Evolutionary conservation across 2,329 filamentous ascomycete species (phyloP), one percentile per base, ranked within the genome.

Genomic region (Fusarium concolor): DNA sequence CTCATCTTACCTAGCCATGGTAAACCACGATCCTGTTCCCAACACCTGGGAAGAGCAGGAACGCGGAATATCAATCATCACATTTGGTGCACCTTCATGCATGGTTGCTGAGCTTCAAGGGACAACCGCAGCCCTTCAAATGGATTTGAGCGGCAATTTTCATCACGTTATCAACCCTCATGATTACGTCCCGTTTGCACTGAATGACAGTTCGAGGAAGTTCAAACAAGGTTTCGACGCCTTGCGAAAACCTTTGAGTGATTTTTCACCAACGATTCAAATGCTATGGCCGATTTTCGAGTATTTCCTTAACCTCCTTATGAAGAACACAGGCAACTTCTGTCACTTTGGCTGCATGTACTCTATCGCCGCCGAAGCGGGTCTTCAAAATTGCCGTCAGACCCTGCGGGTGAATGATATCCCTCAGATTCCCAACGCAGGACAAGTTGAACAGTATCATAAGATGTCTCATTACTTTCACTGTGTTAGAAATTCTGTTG

Each of bases 201-300:
- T 59, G 0, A 59, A 59, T 11, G 56, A 58, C 3, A 20, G 31
- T 1, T 57, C 42, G 1, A 59, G 15, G 17, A 59, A 8, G 6
- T 59, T 58, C 17, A 12, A n/a, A 12, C 52, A 58, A 6, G 14
- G 15, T 4, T 29, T 57, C 1, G 29, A 57, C 6, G 10, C 42
- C 5, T 7, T 47, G 8, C 22, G 7, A 35, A 41, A 22, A 2
- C 56, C 56, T 0, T 2, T 58, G 11, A 31, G 22, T 7, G 31
- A 54, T 0, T n/a, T 58, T 1, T 58, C 56, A 0, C 56, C 56
- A 3, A 58, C 39, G 1, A 56, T 58, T 4, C 28, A 45, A n/a
- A 56, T 39, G 50, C 10, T 58, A 20, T 58, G 56, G 56, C 56
- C 56, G 0, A 46, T 58, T 9, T 54, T 56, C 2, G 56, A 58